Evolutionary conservation across 768 basidiomycete genomes (phyloP).

Genomic region (Erythrobasidium yunnanense): DNA sequence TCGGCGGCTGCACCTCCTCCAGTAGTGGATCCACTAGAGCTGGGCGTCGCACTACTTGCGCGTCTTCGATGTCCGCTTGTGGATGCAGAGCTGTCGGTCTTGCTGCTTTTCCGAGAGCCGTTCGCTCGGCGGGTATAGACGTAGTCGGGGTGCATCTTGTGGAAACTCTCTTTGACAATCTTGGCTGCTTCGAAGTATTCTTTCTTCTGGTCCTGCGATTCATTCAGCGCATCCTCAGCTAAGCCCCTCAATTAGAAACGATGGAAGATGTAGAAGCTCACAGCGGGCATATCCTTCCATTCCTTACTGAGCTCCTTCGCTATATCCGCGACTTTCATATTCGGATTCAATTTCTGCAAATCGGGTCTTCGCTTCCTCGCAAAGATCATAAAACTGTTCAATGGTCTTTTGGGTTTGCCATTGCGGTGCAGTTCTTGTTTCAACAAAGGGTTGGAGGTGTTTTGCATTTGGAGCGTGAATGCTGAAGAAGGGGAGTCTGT

Average conservation of each 20-base stretch:
- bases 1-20: too few species aligned
- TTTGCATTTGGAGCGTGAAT: too few species aligned
- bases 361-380: neutral
- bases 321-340: neutral
- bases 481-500: too few species aligned
- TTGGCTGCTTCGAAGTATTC: neutral
- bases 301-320: neutral
- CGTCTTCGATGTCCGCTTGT: too few species aligned
- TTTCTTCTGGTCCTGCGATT: neutral
- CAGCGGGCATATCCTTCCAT: neutral
- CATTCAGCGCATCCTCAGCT: neutral
- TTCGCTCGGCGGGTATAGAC: constrained; percentile 20
- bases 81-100: neutral
- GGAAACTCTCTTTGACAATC: constrained; percentile 17
- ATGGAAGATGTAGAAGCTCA: neutral
- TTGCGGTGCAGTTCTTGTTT: neutral
- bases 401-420: constrained; percentile 18
- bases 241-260: neutral
- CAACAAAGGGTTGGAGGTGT: neutral
- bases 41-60: too few species aligned
- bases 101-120: neutral
- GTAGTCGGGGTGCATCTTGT: constrained; percentile 15
- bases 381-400: constrained; percentile 21
- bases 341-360: neutral
- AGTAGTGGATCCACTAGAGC: too few species aligned